Evolutionary conservation across 2,329 filamentous ascomycete species (phyloP).

Genomic region (Juglanconis juglandina): DNA sequence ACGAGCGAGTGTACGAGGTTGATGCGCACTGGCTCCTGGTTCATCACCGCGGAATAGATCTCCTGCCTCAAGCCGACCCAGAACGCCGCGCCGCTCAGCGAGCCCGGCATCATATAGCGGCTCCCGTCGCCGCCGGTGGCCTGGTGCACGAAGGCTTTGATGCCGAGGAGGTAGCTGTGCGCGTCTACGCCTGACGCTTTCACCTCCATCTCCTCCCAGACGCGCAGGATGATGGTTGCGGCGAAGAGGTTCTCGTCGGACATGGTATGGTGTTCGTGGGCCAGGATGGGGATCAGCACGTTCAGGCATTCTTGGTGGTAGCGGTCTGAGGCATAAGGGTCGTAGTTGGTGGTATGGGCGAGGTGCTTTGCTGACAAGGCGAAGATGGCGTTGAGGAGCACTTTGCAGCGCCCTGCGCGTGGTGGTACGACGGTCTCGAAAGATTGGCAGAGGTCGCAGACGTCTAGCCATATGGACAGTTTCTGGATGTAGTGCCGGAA

Average conservation of each 20-base stretch:
- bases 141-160: slow-evolving; percentile 45
- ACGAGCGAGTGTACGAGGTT: slow-evolving; percentile 48
- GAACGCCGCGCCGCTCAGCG: slow-evolving; percentile 51
- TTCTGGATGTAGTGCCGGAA: slow-evolving; percentile 32
- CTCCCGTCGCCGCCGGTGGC: slow-evolving; percentile 24
- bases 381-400: slow-evolving; percentile 55
- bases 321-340: slow-evolving; percentile 46
- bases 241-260: slow-evolving; percentile 51
- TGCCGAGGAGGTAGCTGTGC: slow-evolving; percentile 45
- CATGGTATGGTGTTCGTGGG: slow-evolving; percentile 32
- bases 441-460: slow-evolving; percentile 39
- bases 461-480: slow-evolving; percentile 38
- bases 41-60: slow-evolving; percentile 54
- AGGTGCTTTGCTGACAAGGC: slow-evolving; percentile 54
- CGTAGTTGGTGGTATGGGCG: slow-evolving; percentile 44
- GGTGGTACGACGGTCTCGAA: slow-evolving; percentile 54
- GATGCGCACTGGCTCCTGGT: slow-evolving; percentile 44
- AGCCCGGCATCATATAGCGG: slow-evolving; percentile 36
- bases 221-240: slow-evolving; percentile 54
- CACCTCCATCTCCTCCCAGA: slow-evolving; percentile 54
- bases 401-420: slow-evolving; percentile 46
- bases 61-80: slow-evolving; percentile 58
- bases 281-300: slow-evolving; percentile 45
- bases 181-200: slow-evolving; percentile 39
- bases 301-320: slow-evolving; percentile 54